A percentile compares a stretch with the other conserved stretches of the same genome.
Conservation (phyloP, 768 basidiomycete species). For the Suillus subalutaceus region DNA sequence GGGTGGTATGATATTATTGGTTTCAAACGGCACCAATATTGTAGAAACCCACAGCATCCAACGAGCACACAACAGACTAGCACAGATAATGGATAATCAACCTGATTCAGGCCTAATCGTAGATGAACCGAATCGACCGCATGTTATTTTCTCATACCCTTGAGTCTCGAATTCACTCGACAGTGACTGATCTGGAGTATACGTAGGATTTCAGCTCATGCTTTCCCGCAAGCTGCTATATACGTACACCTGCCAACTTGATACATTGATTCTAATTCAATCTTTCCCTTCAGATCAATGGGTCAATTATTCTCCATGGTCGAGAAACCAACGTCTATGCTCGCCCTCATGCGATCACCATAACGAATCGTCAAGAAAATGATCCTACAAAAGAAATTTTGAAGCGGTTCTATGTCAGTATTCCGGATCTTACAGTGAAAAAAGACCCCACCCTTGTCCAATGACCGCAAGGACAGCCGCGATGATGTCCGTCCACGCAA, state of each 20-base stretch:
- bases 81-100: background rate
- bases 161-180: background rate
- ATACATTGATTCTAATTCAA: background rate
- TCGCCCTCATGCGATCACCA: constrained; percentile 52
- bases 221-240: background rate
- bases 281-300: background rate
- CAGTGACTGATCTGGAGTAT: background rate
- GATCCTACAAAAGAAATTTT: constrained; percentile 35
- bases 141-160: background rate
- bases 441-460: constrained; percentile 49
- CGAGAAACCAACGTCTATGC: constrained; percentile 50
- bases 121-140: background rate
- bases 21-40: no score
- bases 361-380: constrained; percentile 50
- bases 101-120: no score
- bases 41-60: no score
- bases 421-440: background rate
- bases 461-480: constrained; percentile 47
- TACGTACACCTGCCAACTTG: no score
- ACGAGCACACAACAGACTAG: background rate
- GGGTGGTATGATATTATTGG: no score
- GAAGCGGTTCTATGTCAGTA: background rate
- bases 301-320: constrained; percentile 39
- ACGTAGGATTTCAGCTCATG: background rate
- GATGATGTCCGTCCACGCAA: constrained; percentile 46